Conservation (phyloP, 1,284 basidiomycete species). For the Naganishia sp. region DNA sequence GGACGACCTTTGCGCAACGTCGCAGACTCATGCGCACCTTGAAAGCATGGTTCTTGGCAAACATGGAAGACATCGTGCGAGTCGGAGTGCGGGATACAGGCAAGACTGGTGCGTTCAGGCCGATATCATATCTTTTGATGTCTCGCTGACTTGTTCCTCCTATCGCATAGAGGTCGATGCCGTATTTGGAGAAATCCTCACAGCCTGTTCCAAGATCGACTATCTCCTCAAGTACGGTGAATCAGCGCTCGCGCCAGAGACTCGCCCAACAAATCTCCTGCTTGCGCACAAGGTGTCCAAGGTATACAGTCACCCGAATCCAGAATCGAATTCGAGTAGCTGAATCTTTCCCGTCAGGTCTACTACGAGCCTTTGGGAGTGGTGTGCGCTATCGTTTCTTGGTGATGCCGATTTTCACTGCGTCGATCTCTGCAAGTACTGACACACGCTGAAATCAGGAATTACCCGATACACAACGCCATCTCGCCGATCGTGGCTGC, state of each 20-base stretch:
- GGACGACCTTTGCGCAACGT: constrained; percentile 73
- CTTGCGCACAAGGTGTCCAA: constrained; percentile 74
- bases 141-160: neutral
- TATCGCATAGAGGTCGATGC: constrained; percentile 73
- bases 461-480: constrained; percentile 76
- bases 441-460: constrained; percentile 34
- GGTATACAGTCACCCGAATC: constrained; percentile 34
- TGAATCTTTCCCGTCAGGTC: constrained; percentile 58
- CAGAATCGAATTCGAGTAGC: neutral
- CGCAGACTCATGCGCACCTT: constrained; percentile 78
- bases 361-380: constrained; percentile 92
- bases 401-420: constrained; percentile 57
- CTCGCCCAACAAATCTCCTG: constrained; percentile 70
- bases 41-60: constrained; percentile 84
- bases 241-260: constrained; percentile 68
- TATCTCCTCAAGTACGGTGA: constrained; percentile 81
- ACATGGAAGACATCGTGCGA: constrained; percentile 78
- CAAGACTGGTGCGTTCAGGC: constrained; percentile 74
- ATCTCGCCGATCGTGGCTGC: constrained; percentile 89
- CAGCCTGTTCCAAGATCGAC: constrained; percentile 84
- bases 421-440: neutral
- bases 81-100: constrained; percentile 95
- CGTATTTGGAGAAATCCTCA: constrained; percentile 82
- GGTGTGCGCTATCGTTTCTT: constrained; percentile 87
- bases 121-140: too few relatives aligned